Conservation (phyloP, 139 green algal species). For the Chlorella ohadii region DNA sequence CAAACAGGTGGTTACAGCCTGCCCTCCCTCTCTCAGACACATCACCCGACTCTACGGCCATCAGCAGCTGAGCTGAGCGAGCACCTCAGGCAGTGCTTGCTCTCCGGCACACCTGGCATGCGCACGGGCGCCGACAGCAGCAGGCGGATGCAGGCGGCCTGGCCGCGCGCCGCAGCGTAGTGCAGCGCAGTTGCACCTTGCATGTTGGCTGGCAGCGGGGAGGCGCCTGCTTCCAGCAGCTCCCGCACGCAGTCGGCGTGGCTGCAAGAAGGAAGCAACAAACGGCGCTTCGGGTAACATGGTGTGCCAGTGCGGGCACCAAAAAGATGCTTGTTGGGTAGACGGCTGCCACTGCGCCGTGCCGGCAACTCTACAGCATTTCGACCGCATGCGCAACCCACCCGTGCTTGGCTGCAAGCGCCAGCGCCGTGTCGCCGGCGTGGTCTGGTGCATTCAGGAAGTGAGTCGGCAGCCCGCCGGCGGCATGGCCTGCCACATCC, state of each 20-base stretch:
- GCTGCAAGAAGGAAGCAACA: not conserved
- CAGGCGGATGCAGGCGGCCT: constrained; percentile 13
- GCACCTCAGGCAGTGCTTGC: not conserved
- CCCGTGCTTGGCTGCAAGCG: constrained; percentile 16
- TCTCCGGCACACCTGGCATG: not conserved
- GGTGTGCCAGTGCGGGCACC: not conserved
- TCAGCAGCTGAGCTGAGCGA: too few species aligned
- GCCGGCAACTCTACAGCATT: too few species aligned
- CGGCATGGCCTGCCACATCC: not conserved
- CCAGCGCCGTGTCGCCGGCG: constrained; percentile 3
- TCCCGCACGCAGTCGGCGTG: not conserved
- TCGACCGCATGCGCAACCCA: not conserved
- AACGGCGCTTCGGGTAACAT: not conserved
- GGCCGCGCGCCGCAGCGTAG: not conserved
- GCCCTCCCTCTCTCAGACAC: too few species aligned
- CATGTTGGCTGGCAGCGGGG: constrained; percentile 3
- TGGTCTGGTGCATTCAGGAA: constrained; percentile 5
- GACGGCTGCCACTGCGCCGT: too few species aligned
- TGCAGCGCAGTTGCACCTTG: constrained; percentile 2
- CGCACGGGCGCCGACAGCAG: not conserved
- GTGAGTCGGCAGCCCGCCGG: not conserved
- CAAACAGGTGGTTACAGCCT: too few species aligned
- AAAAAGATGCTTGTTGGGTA: too few species aligned
- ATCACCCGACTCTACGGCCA: too few species aligned
- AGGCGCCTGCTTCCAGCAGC: constrained; percentile 20